phyloP scores from a whole-genome alignment of 2,329 filamentous ascomycete species.

The Chrysosphaeria jannelii region DNA sequence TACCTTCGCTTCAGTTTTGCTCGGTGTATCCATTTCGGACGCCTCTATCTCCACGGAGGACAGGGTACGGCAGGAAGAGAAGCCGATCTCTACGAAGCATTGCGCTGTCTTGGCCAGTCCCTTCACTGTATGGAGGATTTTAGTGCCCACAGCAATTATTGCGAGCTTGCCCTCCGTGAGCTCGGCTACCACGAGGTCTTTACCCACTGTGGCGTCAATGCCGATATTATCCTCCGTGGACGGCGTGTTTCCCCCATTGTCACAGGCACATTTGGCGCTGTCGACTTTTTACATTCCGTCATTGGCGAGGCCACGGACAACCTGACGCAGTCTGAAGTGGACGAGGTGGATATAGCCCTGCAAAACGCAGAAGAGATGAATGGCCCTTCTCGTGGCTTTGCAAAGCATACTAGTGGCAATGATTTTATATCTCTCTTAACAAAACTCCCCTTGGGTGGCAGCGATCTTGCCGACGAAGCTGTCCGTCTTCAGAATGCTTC shows the following conservation, averaged over 20 bases:
- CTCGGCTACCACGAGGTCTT: constrained; percentile 39
- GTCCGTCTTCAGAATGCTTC: constrained; percentile 27
- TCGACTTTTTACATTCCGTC: constrained; percentile 62
- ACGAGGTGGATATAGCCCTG: constrained; percentile 47
- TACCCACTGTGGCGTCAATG: constrained; percentile 35
- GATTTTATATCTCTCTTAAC: constrained; percentile 44
- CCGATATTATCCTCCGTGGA: constrained; percentile 34
- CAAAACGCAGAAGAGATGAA: constrained; percentile 29
- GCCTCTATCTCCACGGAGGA: constrained; percentile 39
- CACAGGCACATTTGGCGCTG: constrained; percentile 48
- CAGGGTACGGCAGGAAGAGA: constrained; percentile 31
- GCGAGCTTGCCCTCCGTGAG: constrained; percentile 46
- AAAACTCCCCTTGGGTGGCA: constrained; percentile 42
- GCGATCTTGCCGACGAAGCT: constrained; percentile 35
- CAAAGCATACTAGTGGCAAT: constrained; percentile 4
- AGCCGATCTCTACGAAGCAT: constrained; percentile 49
- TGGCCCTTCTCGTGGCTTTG: constrained; percentile 5
- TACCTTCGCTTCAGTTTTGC: constrained; percentile 52
- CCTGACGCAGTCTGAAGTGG: constrained; percentile 60
- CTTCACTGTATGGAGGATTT: constrained; percentile 55
- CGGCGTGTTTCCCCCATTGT: constrained; percentile 43
- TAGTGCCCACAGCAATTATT: constrained; percentile 61
- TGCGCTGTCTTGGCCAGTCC: constrained; percentile 46
- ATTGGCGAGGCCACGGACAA: constrained; percentile 48
- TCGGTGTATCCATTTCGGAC: constrained; percentile 47